A percentile compares a stretch with the other conserved stretches of the same genome.
Conservation (phyloP, 768 basidiomycete species). For the Neoboletus brunneissimus region DNA sequence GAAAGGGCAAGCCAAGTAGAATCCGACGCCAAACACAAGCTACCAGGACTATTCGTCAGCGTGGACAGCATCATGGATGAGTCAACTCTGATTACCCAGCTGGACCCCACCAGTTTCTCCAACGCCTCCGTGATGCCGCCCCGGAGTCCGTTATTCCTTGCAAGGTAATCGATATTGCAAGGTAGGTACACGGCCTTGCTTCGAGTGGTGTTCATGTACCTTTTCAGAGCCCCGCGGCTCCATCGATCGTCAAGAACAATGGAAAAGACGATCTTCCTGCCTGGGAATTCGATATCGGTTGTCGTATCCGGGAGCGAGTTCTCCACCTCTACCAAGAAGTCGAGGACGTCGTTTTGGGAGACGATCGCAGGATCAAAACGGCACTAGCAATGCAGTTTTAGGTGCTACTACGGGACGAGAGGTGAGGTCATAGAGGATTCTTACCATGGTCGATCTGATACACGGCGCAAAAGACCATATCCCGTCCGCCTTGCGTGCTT, state of each 20-base stretch:
- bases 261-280: slow-evolving; percentile 56
- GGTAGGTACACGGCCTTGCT: slow-evolving; percentile 64
- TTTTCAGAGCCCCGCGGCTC: slow-evolving; percentile 50
- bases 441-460: slow-evolving; percentile 58
- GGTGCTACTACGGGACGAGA: not conserved
- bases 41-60: slow-evolving; percentile 25
- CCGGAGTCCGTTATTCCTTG: slow-evolving; percentile 55
- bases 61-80: not conserved
- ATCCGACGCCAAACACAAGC: slow-evolving; percentile 62
- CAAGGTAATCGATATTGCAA: slow-evolving; percentile 65
- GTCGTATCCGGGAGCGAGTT: slow-evolving; percentile 39
- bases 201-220: slow-evolving; percentile 55
- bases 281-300: slow-evolving; percentile 43
- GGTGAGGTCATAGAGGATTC: not conserved
- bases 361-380: slow-evolving; percentile 46
- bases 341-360: slow-evolving; percentile 44
- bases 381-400: slow-evolving; percentile 32
- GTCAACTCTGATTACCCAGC: slow-evolving; percentile 40
- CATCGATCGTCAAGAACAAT: slow-evolving; percentile 61
- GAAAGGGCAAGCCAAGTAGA: slow-evolving; percentile 64
- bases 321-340: slow-evolving; percentile 39
- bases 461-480: slow-evolving; percentile 47
- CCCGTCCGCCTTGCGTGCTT: slow-evolving; percentile 31
- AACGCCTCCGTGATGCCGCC: slow-evolving; percentile 43
- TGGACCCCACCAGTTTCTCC: slow-evolving; percentile 44